phyloP scores from a whole-genome alignment of 2,329 filamentous ascomycete genomes.

The Penicillium sp. region DNA sequence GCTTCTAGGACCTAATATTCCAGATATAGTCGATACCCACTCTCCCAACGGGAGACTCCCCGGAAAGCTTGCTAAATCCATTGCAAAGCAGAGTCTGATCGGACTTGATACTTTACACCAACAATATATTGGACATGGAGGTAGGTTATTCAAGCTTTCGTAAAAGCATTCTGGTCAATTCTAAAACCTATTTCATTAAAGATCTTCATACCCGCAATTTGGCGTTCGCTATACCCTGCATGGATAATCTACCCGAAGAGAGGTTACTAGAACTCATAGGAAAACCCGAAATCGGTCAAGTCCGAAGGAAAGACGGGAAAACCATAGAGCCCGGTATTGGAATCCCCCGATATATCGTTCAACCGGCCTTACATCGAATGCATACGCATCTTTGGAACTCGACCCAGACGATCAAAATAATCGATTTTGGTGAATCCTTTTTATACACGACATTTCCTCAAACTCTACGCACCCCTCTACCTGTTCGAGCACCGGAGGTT shows the following conservation, averaged over 20 bases:
- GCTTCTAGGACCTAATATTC: constrained; percentile 46
- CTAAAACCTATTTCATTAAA: constrained; percentile 24
- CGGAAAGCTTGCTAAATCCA: constrained; percentile 45
- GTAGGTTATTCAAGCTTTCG: constrained; percentile 23
- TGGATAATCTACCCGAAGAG: constrained; percentile 20
- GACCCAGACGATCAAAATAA: constrained; percentile 32
- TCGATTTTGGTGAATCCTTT: constrained; percentile 48
- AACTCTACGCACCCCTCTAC: constrained; percentile 39
- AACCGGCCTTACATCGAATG: background rate
- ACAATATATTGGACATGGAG: constrained; percentile 47
- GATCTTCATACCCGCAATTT: constrained; percentile 36
- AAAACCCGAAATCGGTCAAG: constrained; percentile 30
- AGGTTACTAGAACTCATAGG: constrained; percentile 27
- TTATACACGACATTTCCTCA: constrained; percentile 22
- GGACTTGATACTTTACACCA: constrained; percentile 46
- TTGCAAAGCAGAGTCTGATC: constrained; percentile 46
- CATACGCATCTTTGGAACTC: constrained; percentile 14
- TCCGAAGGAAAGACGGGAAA: constrained; percentile 29
- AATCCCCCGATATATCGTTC: constrained; percentile 32
- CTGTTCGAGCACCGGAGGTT: constrained; percentile 42
- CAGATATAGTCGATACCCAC: constrained; percentile 40
- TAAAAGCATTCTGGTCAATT: constrained; percentile 9
- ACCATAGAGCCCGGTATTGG: constrained; percentile 22
- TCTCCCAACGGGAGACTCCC: constrained; percentile 44
- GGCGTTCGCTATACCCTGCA: constrained; percentile 24